These are phyloP conservation scores for Wallacemonas rigidus DNA, from an alignment of 208 protist species.

Conservation along the genomic window DNA sequence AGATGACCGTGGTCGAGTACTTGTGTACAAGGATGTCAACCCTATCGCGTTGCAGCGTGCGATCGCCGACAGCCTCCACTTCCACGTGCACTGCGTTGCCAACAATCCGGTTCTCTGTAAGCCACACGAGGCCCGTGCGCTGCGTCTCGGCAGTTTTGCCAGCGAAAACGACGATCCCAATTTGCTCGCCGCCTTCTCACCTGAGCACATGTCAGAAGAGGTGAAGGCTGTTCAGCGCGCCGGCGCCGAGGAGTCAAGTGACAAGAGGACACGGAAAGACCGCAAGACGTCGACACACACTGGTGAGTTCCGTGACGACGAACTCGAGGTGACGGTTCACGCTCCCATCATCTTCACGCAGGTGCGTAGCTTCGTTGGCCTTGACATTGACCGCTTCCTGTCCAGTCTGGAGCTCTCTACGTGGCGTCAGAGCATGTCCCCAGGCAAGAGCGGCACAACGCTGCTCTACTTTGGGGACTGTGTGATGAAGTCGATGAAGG, in stretches of 20 bases:
- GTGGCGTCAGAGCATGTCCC: conserved; percentile 76
- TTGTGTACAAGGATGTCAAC: conserved; percentile 40
- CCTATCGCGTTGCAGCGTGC: conserved; percentile 59
- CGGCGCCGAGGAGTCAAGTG: not conserved
- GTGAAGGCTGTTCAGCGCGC: conserved; percentile 1
- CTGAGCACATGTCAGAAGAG: conserved; percentile 18
- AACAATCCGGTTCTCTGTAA: conserved; percentile 41
- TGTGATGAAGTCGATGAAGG: conserved; percentile 88
- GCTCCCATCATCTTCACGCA: conserved; percentile 81
- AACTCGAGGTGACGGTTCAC: conserved; percentile 71
- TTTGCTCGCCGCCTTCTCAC: conserved; percentile 24
- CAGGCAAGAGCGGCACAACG: conserved; percentile 85
- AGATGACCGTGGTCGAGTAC: not conserved
- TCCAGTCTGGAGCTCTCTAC: conserved; percentile 33
- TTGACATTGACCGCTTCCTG: conserved; percentile 60
- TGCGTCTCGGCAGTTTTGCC: conserved; percentile 26
- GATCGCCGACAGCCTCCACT: conserved; percentile 64
- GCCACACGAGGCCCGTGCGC: conserved; percentile 27
- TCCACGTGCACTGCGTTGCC: conserved; percentile 53
- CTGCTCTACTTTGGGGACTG: conserved; percentile 90
- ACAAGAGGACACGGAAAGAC: conserved; percentile 7
- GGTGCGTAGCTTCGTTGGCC: conserved; percentile 66
- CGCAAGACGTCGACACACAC: conserved; percentile 21
- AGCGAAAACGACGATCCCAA: conserved; percentile 40
- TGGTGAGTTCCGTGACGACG: conserved; percentile 53